Evolutionary conservation across 805 yeast genomes (phyloP).

Genomic region (Hanseniaspora occidentalis): DNA sequence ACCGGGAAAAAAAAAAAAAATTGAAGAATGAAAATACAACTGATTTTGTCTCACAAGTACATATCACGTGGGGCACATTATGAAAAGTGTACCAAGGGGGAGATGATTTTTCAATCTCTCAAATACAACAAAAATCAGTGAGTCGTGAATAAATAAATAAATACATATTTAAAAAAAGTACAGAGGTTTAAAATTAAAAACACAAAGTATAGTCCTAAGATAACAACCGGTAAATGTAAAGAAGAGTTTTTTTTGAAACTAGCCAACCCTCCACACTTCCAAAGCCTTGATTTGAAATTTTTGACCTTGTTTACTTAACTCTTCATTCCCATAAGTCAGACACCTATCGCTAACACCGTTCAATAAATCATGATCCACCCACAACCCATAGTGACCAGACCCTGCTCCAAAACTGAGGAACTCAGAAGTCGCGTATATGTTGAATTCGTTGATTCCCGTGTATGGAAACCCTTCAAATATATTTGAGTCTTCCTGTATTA

Average conservation of each 20-base stretch:
- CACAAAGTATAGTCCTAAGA: neutral
- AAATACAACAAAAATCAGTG: no score
- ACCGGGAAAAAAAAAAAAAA: no score
- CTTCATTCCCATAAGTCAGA: conserved; percentile 84
- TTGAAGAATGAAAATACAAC: no score
- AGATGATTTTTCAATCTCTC: no score
- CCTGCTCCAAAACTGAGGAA: conserved; percentile 86
- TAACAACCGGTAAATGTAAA: neutral
- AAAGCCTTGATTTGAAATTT: conserved; percentile 66
- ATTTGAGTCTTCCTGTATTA: conserved; percentile 15
- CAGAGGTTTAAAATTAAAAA: no score
- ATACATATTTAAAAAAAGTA: no score
- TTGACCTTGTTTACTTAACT: conserved; percentile 43
- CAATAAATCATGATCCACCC: conserved; percentile 64
- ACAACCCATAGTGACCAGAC: conserved; percentile 75
- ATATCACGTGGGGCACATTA: no score
- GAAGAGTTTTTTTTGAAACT: no score
- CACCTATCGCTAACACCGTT: conserved; percentile 71
- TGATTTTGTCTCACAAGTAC: no score
- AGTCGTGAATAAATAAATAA: neutral
- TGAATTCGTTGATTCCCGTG: conserved; percentile 79
- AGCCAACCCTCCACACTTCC: conserved; percentile 76
- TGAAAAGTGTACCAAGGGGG: no score
- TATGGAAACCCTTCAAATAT: conserved; percentile 73
- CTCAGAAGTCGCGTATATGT: conserved; percentile 66